phyloP scores from a whole-genome alignment of 257 asterid genomes.

The Nicotiana tabacum region DNA sequence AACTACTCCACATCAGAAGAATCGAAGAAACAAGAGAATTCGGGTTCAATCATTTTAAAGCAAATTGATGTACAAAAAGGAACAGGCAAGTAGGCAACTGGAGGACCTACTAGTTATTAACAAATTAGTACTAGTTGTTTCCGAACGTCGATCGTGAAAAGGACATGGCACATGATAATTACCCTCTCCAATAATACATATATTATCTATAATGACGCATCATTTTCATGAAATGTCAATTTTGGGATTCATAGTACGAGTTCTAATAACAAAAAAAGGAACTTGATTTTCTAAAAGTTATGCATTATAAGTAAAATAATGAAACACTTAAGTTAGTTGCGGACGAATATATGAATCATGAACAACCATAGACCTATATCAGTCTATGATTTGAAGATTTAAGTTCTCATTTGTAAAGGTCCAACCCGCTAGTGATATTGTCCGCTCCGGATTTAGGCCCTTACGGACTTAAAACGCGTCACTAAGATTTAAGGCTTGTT shows the following conservation, averaged over 20 bases:
- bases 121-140: background rate
- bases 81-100: background rate
- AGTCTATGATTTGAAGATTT: too few relatives aligned
- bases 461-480: too few relatives aligned
- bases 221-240: too few relatives aligned
- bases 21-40: background rate
- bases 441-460: too few relatives aligned
- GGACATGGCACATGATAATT: background rate
- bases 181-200: background rate
- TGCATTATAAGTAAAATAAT: too few relatives aligned
- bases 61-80: background rate
- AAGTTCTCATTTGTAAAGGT: too few relatives aligned
- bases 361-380: too few relatives aligned
- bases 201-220: too few relatives aligned
- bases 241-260: background rate
- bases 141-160: background rate
- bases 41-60: background rate
- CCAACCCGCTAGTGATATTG: too few relatives aligned
- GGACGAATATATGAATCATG: background rate
- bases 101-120: background rate
- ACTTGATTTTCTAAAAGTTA: too few relatives aligned
- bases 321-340: too few relatives aligned
- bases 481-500: too few relatives aligned
- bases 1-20: background rate
- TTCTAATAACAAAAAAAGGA: background rate